A percentile compares a stretch with the other conserved stretches of the same genome.
Evolutionary conservation across 2,329 filamentous ascomycete genomes (phyloP).

Genomic region (Stemphylium beticola): DNA sequence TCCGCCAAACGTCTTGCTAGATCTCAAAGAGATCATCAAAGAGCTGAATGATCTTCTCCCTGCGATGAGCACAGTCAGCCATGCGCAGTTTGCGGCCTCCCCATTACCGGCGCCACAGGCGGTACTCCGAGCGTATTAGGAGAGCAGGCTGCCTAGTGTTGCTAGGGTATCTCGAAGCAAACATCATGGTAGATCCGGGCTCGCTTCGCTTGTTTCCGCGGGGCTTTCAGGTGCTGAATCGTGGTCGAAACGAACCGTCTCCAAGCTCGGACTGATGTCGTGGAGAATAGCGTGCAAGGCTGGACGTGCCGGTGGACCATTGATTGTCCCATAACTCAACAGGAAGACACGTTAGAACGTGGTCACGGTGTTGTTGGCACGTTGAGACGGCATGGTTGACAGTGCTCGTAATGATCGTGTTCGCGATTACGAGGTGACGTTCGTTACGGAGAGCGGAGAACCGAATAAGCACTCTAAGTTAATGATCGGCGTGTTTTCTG

Average conservation of each 20-base stretch:
- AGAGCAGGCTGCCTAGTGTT: constrained; percentile 7
- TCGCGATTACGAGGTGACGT: constrained; percentile 18
- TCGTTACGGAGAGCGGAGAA: constrained; percentile 20
- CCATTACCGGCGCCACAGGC: constrained; percentile 28
- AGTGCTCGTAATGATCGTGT: constrained; percentile 8
- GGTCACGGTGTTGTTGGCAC: background rate
- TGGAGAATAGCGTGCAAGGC: background rate
- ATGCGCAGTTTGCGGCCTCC: constrained; percentile 24
- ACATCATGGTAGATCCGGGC: constrained; percentile 6
- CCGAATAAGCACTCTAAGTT: constrained; percentile 14
- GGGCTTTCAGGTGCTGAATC: constrained; percentile 11
- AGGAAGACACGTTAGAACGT: background rate
- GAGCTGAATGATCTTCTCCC: constrained; percentile 23
- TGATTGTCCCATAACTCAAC: background rate
- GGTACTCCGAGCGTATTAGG: constrained; percentile 20
- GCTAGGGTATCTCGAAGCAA: constrained; percentile 16
- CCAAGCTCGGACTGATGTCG: constrained; percentile 13
- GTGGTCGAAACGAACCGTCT: constrained; percentile 18
- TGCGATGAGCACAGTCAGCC: constrained; percentile 22
- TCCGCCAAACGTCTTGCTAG: background rate
- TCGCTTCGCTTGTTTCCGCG: constrained; percentile 15
- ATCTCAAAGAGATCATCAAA: background rate
- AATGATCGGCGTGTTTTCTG: constrained; percentile 12
- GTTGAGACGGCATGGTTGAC: constrained; percentile 3
- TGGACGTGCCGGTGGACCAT: background rate